phyloP scores from a whole-genome alignment of 495 filamentous ascomycete species.

The Aspergillus cavernicola region DNA sequence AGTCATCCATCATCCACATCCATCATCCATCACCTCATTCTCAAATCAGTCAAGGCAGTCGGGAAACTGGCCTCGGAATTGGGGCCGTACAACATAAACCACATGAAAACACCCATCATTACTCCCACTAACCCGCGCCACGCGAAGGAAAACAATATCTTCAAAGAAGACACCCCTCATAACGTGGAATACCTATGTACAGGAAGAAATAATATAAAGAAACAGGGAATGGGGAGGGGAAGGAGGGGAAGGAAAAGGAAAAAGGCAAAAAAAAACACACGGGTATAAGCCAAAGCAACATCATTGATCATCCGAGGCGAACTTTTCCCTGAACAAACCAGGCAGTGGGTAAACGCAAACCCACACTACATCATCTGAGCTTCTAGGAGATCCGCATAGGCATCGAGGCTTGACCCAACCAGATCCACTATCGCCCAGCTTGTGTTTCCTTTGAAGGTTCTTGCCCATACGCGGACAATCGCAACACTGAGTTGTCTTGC shows the following conservation, averaged over 20 bases:
- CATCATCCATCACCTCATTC: no score
- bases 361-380: slow-evolving; percentile 16
- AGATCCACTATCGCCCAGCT: slow-evolving; percentile 53
- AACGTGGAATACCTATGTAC: slow-evolving; percentile 16
- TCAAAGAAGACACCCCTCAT: neutral
- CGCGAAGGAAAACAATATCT: neutral
- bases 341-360: neutral
- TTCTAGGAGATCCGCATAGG: slow-evolving; percentile 42
- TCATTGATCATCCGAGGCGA: slow-evolving; percentile 10
- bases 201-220: slow-evolving; percentile 10
- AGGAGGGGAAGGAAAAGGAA: slow-evolving; percentile 8
- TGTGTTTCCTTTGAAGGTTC: slow-evolving; percentile 53
- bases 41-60: no score
- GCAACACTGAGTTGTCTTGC: slow-evolving; percentile 46
- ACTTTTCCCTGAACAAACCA: no score
- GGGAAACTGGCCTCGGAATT: no score
- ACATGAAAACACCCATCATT: neutral
- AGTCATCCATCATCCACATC: no score
- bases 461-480: slow-evolving; percentile 51
- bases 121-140: neutral
- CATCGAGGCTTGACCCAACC: slow-evolving; percentile 44
- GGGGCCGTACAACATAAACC: no score
- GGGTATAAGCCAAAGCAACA: slow-evolving; percentile 22
- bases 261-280: no score
- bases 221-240: no score